Percentiles rank a stretch among this genome's conserved stretches.
Conservation (phyloP, 257 asterid species). For the Solanum tarijense region DNA sequence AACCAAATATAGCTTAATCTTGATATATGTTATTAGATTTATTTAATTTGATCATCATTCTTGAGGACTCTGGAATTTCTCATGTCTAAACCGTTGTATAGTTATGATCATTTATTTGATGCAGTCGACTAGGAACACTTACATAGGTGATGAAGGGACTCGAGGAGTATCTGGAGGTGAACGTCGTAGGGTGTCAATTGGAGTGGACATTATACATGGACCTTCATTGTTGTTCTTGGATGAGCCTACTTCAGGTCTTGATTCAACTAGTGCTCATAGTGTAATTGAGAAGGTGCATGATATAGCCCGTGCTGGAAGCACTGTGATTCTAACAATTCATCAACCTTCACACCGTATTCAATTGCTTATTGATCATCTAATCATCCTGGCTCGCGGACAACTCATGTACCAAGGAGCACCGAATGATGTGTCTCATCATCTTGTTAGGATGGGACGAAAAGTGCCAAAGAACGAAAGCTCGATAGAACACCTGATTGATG, state of each 20-base stretch:
- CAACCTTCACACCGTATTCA: constrained; percentile 76
- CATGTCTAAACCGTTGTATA: not conserved
- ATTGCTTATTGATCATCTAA: constrained; percentile 60
- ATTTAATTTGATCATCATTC: not conserved
- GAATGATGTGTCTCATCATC: constrained; percentile 49
- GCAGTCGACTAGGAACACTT: constrained; percentile 66
- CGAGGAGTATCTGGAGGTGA: constrained; percentile 89
- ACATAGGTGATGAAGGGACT: constrained; percentile 88
- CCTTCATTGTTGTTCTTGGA: constrained; percentile 68
- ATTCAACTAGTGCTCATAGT: constrained; percentile 82
- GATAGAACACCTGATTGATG: constrained; percentile 62
- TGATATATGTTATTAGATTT: not conserved
- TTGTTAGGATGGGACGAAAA: constrained; percentile 46
- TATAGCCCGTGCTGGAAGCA: constrained; percentile 67
- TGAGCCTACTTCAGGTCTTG: constrained; percentile 85
- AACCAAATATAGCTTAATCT: not conserved
- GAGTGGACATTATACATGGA: constrained; percentile 80
- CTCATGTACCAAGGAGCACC: constrained; percentile 86
- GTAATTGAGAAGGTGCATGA: constrained; percentile 76
- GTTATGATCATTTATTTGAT: not conserved
- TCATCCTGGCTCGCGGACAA: constrained; percentile 80
- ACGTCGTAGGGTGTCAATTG: constrained; percentile 79
- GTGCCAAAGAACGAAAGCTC: constrained; percentile 64
- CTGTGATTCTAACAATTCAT: constrained; percentile 75
- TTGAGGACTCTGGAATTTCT: not conserved